Evolutionary conservation across 306 rosid genomes (phyloP).

Genomic region (Cajanus cajan): DNA sequence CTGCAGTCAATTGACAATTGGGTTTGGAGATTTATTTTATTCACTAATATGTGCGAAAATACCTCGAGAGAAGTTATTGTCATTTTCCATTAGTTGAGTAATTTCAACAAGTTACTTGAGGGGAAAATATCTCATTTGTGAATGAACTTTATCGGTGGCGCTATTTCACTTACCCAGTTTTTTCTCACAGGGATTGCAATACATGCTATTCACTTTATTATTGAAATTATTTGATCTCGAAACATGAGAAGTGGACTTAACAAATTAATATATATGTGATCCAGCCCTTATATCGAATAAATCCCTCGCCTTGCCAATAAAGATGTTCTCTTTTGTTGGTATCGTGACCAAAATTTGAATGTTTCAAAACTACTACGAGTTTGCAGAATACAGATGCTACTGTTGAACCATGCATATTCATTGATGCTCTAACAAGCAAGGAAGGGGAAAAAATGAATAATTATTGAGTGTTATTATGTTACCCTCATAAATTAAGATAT

Average conservation of each 20-base stretch:
- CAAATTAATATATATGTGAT: background rate
- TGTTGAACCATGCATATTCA: background rate
- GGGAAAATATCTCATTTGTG: background rate
- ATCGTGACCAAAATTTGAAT: background rate
- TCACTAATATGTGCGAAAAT: background rate
- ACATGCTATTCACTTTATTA: background rate
- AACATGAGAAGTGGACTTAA: background rate
- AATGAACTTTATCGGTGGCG: background rate
- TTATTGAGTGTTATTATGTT: no score
- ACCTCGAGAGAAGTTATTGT: background rate
- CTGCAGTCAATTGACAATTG: background rate
- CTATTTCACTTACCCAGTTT: background rate
- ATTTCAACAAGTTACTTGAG: background rate
- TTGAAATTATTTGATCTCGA: background rate
- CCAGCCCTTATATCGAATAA: background rate
- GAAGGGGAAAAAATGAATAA: background rate
- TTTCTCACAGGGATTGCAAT: no score
- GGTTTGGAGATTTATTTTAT: background rate
- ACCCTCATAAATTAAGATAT: no score
- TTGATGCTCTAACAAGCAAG: background rate
- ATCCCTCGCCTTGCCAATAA: background rate
- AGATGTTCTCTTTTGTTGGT: background rate
- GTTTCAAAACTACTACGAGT: background rate
- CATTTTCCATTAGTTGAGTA: background rate
- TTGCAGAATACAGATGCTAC: background rate